Evolutionary conservation across 1,139 yeast genomes (phyloP), one percentile per base, ranked within the genome.

Genomic region (Geotrichum reessii): DNA sequence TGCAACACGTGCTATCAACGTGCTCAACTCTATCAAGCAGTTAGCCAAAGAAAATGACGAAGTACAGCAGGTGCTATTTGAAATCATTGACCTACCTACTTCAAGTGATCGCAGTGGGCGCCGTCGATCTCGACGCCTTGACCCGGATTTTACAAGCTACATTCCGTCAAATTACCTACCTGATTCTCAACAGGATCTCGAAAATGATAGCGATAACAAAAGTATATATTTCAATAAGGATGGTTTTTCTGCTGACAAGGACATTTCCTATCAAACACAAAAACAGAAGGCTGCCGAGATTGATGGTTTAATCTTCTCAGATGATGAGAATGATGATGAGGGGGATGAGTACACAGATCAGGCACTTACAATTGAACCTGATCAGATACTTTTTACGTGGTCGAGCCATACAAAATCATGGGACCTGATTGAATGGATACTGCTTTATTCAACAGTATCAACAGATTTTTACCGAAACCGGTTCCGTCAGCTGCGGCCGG

Each of bases 401-500:
- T 9, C n/a, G 1, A 33, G 52, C 9, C 44, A 24, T 6, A 47
- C 14, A 12, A 31, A 33, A 17, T 22, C 28, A 12, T 47, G 42
- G 47, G 56, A 53, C 24, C 17, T 53, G 8, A 17, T 53, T 6
- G 37, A 46, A 17, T 47, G 50, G 50, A 47, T 37, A 24, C 47
- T 53, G 14, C n/a, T 53, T 3, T 47, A 47, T 22, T 53, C 56
- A 2, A 53, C 56, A 3, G 52, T 53, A 25, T 50, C 55, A 4
- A 21, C 24, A 1, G 52, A 31, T 5, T 21, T 22, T 12, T 33
- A 19, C 19, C 52, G 25, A 14, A 27, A 19, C 0, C 50, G 56
- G 12, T 53, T 50, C 47, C 52, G 51, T 19, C 56, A 53, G 37
- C 52, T 53, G 19, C 47, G 42, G 47, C 56, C 56, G 5, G 52